Base-by-base conservation (phyloP, 441 rosid species). In the Hypseocharis bilobata region DNA sequence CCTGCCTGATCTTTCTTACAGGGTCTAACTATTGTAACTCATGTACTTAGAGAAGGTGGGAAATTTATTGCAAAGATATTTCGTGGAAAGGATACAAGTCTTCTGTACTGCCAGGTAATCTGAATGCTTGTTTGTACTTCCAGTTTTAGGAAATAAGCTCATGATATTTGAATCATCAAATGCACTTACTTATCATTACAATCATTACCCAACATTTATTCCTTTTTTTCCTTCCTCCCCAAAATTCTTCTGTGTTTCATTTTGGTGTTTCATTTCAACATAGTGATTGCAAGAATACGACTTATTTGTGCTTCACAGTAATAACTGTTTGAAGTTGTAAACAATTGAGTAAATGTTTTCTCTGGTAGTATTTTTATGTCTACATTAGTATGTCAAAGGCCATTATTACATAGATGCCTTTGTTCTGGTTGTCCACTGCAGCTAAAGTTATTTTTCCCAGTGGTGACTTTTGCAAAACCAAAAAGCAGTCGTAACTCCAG, bases 401-500 rank as follows among this genome's bases (percentile, higher is more conserved):
- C 22, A 6, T 2, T 8, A 13, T 28, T 22, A 17, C 68, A 14
- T 20, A 13, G 17, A 55, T 55, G 32, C 68, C 49, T 71, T 36
- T 27, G 49, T 8, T n/a, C 52, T 61, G 34, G 42, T 68, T 72
- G 54, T 58, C 64, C 63, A 34, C 57, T 81, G 84, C 88, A 93
- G 97, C 81, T 89, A 62, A 91, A 91, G 79, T 69, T 93, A 79
- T 88, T 89, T 76, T 93, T 91, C 78, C 97, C 99, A 17, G 73
- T 77, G 4, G 97, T 93, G 67, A 91, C 96, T 66, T 93, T 91
- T 74, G 93, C 97, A 6, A 91, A 93, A 83, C 97, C 99, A 26
- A 91, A 89, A 82, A 91, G 97, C 80, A 93, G 99, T 81, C 97
- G 99, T 54, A 93, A 93, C 83, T 93, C 99, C 44, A 91, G 97